Percentiles rank a stretch among this genome's conserved stretches.
These are phyloP conservation scores for Starmerella kuoi DNA, from an alignment of 805 yeast genomes.

Conservation along the genomic window DNA sequence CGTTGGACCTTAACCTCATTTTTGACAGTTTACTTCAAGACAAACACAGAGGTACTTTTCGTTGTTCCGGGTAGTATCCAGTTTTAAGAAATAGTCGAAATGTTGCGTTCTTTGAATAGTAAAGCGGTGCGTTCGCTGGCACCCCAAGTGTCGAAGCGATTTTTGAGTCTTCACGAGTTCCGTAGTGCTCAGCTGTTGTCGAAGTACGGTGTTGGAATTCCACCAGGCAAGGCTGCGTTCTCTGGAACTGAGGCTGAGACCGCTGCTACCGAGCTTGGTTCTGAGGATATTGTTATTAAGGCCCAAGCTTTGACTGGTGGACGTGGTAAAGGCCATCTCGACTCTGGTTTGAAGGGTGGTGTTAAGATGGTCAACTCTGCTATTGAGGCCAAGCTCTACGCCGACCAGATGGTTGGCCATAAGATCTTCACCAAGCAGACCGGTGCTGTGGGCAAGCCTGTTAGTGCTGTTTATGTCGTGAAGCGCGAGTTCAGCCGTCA, in stretches of 20 bases:
- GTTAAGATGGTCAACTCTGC: conserved; percentile 79
- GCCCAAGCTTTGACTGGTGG: conserved; percentile 99
- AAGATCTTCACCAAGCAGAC: conserved; percentile 96
- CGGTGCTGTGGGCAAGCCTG: conserved; percentile 93
- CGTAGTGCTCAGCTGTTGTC: conserved; percentile 82
- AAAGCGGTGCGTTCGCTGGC: conserved; percentile 2
- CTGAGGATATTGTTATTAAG: conserved; percentile 81
- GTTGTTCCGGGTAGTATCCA: too few species aligned
- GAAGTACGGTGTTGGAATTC: conserved; percentile 78
- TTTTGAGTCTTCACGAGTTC: conserved; percentile 85
- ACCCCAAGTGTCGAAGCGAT: conserved; percentile 37
- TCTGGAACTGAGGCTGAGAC: conserved; percentile 80
- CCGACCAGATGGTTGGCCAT: conserved; percentile 81
- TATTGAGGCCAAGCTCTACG: conserved; percentile 74
- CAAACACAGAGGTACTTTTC: too few species aligned
- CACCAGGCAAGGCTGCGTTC: conserved; percentile 81
- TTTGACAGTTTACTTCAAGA: too few species aligned
- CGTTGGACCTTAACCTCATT: too few species aligned
- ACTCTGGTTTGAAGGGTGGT: conserved; percentile 92
- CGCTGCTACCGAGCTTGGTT: conserved; percentile 58
- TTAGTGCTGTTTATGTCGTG: conserved; percentile 89
- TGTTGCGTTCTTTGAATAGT: conserved; percentile 12
- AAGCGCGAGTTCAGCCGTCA: conserved; percentile 88
- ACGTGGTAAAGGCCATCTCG: conserved; percentile 97
- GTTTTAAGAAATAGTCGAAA: too few species aligned